Conservation (phyloP, 1,284 basidiomycete species). For the Mycena sp. region DNA sequence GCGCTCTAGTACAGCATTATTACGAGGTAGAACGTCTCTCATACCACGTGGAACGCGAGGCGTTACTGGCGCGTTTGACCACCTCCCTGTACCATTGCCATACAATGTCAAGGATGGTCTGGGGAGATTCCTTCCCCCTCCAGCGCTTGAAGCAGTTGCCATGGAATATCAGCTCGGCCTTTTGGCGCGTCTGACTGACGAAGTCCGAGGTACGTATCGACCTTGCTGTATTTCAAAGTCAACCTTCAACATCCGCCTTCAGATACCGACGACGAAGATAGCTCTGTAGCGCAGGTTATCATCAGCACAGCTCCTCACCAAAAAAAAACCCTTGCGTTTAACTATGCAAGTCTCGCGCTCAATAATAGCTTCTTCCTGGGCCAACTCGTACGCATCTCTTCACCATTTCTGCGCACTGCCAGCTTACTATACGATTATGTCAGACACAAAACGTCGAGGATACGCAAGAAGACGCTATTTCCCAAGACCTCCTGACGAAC, state of each 20-base stretch:
- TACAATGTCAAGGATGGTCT: conserved; percentile 78
- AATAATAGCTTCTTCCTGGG: conserved; percentile 98
- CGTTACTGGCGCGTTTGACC: conserved; percentile 54
- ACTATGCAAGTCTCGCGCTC: conserved; percentile 91
- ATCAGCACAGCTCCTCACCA: conserved; percentile 74
- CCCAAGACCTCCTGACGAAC: conserved; percentile 44
- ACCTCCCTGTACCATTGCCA: conserved; percentile 58
- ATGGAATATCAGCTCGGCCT: conserved; percentile 87
- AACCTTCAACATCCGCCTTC: background rate
- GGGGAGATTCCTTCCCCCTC: conserved; percentile 77
- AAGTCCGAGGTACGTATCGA: conserved; percentile 70
- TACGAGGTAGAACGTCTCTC: conserved; percentile 12
- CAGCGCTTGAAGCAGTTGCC: conserved; percentile 72
- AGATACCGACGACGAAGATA: conserved; percentile 70
- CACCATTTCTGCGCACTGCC: background rate
- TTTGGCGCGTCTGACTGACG: conserved; percentile 76
- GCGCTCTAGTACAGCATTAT: conserved; percentile 18
- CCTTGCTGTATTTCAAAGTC: background rate
- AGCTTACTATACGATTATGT: conserved; percentile 15
- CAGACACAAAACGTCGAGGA: conserved; percentile 29
- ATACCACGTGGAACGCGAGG: conserved; percentile 46
- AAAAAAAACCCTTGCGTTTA: conserved; percentile 81
- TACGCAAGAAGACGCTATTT: conserved; percentile 57
- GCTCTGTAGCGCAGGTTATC: conserved; percentile 79
- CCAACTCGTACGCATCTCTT: conserved; percentile 69